Base-by-base conservation (phyloP, 2,329 filamentous ascomycete genomes). In the Alternaria hordeiaustralica region DNA sequence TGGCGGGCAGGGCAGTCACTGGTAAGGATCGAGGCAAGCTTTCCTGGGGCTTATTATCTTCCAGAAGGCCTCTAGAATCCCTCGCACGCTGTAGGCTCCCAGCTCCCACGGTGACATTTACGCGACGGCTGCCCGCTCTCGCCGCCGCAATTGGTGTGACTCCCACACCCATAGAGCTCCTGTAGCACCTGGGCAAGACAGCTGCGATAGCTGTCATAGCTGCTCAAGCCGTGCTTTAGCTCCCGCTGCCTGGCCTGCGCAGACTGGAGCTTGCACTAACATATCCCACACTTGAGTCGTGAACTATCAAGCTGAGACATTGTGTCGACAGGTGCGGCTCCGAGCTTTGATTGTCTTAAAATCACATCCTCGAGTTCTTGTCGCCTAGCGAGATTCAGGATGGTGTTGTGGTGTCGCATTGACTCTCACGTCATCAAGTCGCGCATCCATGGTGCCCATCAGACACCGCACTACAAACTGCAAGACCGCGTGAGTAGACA, bases 61-160 rank as follows among this genome's bases (percentile, higher is more conserved):
- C 74, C 70, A 76, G 74, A 76, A 76, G 65, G 55, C 69, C 63
- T 71, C 71, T 73, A 72, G 70, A 73, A 73, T 67, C 30, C 62
- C 23, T 12, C 30, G 44, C 59, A 47, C 36, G 46, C 60, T 61
- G 36, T 44, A 53, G 47, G 55, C 60, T 50, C 20, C 36, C 26
- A 28, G 26, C 26, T 28, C 28, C 28, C 45, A 50, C 54, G 36
- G 55, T 47, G 47, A 54, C 60, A 44, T 59, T 25, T 59, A 54
- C 50, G 45, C 58, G 53, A 58, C 64, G 61, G 55, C 60, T 56
- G 67, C 50, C 53, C 51, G 63, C 59, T 57, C 45, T 61, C 33
- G 57, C 46, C 30, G 64, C 64, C 60, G 65, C 71, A 58, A 66
- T 63, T 61, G 67, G 53, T 36, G 64, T 58, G 46, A 58, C 60